Base-by-base conservation (phyloP, 805 yeast species). In the Limtongia smithiae region DNA sequence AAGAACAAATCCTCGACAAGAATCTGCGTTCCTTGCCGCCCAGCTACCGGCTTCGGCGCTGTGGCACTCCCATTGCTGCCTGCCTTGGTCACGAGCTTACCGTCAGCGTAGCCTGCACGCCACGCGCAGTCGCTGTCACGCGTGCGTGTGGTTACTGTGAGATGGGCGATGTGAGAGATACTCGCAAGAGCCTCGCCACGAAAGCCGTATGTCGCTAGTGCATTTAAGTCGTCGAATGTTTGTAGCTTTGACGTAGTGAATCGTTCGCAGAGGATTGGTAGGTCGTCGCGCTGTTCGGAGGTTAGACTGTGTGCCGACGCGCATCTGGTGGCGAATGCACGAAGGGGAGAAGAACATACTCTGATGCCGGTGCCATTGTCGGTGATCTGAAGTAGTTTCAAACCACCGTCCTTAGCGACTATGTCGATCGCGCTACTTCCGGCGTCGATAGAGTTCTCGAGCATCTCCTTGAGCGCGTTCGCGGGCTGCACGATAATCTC, bases 171-270 rank as follows among this genome's bases (percentile, higher is more conserved):
- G 62, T 91, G 96, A 0, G 96, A 88, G 6, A 93, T 90, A 63
- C 93, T 82, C 1, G 97, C 96, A 41, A 93, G 71, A 0, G 98
- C 98, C 66, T 93, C 98, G 14, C 98, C 98, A 47, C 98, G 74
- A 65, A 93, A 93, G 3, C 98, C 98, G 65, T 88, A 88, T 0
- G 97, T 90, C 20, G 77, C 70, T 21, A 93, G 78, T 3, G 74
- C 65, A 42, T 71, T 70, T 50, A 93, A 73, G 64, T 93, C 98
- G 43, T 85, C 91, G 64, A 85, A 91, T 7, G 68, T 73, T 0
- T 67, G 54, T 21, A 93, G 68, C 65, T 93, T 93, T 0, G 97
- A 89, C 0, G 98, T 93, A 20, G 97, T 86, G 68, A 89, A 91
- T 22, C 98, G 70, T 62, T 86, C 85, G 64, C 97, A 93, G n/a